These are phyloP conservation scores for Inonotus obliquus DNA, from an alignment of 1,284 basidiomycete species.

Conservation along the genomic window DNA sequence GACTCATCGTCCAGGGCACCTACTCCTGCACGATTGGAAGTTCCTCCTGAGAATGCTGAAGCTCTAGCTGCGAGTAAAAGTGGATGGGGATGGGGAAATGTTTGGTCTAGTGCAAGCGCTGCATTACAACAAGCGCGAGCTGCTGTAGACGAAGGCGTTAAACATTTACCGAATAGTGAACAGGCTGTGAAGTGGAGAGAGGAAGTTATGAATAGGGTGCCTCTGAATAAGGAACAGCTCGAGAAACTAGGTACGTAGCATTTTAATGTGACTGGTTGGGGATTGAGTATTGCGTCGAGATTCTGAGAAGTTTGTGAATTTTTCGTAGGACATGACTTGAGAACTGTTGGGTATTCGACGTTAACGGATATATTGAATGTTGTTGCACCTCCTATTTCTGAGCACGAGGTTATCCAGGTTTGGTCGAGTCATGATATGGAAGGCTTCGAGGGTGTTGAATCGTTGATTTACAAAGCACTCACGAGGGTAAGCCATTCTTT, in stretches of 20 bases:
- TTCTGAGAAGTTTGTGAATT: neutral
- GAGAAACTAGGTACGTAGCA: constrained; percentile 68
- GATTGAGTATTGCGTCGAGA: neutral
- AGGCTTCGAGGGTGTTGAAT: constrained; percentile 93
- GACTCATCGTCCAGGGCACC: constrained; percentile 24
- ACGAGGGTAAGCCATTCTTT: constrained; percentile 52
- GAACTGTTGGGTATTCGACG: constrained; percentile 80
- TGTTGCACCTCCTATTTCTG: constrained; percentile 96
- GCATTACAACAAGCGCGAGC: constrained; percentile 84
- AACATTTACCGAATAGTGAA: constrained; percentile 74
- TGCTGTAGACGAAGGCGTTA: constrained; percentile 89
- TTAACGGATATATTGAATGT: constrained; percentile 90
- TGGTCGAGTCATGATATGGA: constrained; percentile 96
- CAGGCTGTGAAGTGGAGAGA: constrained; percentile 76
- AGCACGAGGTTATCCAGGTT: constrained; percentile 96
- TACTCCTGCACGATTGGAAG: constrained; percentile 23
- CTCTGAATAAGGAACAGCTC: constrained; percentile 68
- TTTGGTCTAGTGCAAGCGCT: constrained; percentile 83
- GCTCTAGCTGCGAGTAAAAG: constrained; percentile 30
- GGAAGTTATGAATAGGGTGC: constrained; percentile 40
- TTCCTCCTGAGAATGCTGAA: constrained; percentile 22
- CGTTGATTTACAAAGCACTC: constrained; percentile 88
- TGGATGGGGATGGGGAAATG: constrained; percentile 78
- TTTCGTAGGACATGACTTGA: constrained; percentile 80
- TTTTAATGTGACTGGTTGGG: neutral